Evolutionary conservation across 139 green algal genomes (phyloP), one percentile per base, ranked within the genome.

Genomic region (Chlorella sp.): DNA sequence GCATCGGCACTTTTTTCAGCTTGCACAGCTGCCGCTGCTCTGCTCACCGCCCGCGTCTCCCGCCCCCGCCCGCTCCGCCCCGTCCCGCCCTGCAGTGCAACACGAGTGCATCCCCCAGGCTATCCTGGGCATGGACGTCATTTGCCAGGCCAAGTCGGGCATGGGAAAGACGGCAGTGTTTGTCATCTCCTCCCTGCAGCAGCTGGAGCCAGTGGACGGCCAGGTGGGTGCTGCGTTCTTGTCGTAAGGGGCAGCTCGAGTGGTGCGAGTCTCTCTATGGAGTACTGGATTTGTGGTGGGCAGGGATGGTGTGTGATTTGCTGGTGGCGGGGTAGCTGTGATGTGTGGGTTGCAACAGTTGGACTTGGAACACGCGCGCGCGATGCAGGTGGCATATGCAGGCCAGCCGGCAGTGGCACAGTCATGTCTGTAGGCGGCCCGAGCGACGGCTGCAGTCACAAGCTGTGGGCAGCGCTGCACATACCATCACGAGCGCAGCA

Each of bases 161-260:
- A 99, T 99, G 98, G 98, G 98, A 71, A 99, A 99, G 96, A 99
- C 98, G 2, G 98, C 98, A 11, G 98, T 99, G 18, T 99, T 99
- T 91, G 97, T 99, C n/a, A 94, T 99, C 60, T 96, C 97, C n/a
- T 95, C 98, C 42, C 95, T 99, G 68, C 98, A 99, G 93, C 97
- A 99, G 92, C 93, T 99, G 28, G 96, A 98, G 89, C 91, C 92
- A 14, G 92, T 92, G 26, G 91, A 94, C 26, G 93, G 93, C 21
- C 92, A 99, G 89, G 83, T 79, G 61, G 9, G 79, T 78, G 71
- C 71, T 34, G 68, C 71, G 21, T 12, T 71, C 7, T 2, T 30
- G 71, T 34, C 30, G 32, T 30, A 30, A 18, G 24, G 68, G 22
- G 24, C 26, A n/a, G 68, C 26, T 26, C 22, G 26, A 26, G 2